Base-by-base conservation (phyloP, 2,329 filamentous ascomycete species). In the Alternaria hordeiaustralica region DNA sequence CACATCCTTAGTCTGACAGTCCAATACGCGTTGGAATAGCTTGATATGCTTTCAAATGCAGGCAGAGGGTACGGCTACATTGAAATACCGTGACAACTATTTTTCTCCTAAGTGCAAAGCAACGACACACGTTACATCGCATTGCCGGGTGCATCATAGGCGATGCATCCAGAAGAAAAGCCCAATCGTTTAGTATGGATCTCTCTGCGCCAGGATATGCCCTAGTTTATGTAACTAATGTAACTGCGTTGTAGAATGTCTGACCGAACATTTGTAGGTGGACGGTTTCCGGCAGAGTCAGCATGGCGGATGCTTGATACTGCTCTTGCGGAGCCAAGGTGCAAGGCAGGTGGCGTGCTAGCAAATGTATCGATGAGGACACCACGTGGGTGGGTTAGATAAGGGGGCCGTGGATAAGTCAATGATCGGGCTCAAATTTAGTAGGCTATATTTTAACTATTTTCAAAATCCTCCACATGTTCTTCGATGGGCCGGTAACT, bases 401-500 rank as follows among this genome's bases (percentile, higher is more conserved):
- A 3, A 4, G 30, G 30, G 30, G 30, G 13, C 30, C 8, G 30
- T 33, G 6, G 12, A 30, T 30, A 6, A 30, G 28, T 30, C 28
- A 30, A 30, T 30, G 28, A 30, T 30, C 28, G 3, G 28, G 5
- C 11, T 0, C 2, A 1, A 6, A 30, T 13, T 13, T 6, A 13
- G 5, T 30, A 30, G 12, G 5, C 13, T 30, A 30, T 30, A 30
- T 30, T 30, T 30, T 13, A 3, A 13, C 3, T 30, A 30, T 13
- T 33, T 33, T 33, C 13, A 33, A 8, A 33, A 33, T 33, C 13
- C 1, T 33, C 30, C 4, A 33, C 1, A 33, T 33, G 12, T 15
- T 15, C 30, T 33, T 33, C 30, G 26, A 21, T n/a, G 56, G 50
- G 61, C 61, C 21, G 55, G 56, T 63, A 60, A 60, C 60, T 63